Evolutionary conservation across 306 rosid genomes (phyloP).

Genomic region (Corylus heterophylla): DNA sequence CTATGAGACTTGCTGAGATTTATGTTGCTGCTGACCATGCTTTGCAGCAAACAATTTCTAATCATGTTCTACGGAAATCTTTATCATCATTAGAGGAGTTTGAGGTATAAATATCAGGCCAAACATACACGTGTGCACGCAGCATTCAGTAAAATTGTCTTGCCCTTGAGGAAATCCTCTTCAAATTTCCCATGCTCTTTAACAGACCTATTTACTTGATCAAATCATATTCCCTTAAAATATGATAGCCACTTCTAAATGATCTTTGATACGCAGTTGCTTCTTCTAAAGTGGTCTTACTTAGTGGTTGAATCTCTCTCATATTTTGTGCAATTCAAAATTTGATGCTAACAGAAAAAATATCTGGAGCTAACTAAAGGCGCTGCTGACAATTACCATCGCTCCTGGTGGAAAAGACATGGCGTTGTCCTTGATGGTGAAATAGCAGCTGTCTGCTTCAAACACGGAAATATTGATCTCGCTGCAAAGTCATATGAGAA

Average conservation of each 20-base stretch:
- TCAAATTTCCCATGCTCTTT: not conserved
- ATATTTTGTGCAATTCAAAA: constrained; percentile 4
- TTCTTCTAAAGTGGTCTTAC: constrained; percentile 8
- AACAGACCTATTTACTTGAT: not conserved
- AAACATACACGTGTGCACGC: not conserved
- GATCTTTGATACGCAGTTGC: not conserved
- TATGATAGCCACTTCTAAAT: not conserved
- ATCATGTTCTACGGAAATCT: constrained; percentile 58
- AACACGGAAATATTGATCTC: constrained; percentile 77
- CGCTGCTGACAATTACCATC: constrained; percentile 91
- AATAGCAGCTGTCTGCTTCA: constrained; percentile 86
- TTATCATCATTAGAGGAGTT: constrained; percentile 81
- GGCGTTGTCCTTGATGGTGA: constrained; percentile 99
- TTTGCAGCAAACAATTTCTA: constrained; percentile 70
- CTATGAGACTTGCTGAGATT: constrained; percentile 99
- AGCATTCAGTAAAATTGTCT: not conserved
- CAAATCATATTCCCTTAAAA: not conserved
- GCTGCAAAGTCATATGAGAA: constrained; percentile 99
- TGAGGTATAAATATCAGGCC: constrained; percentile 63
- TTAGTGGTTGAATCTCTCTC: constrained; percentile 30
- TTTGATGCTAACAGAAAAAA: constrained; percentile 68
- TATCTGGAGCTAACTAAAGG: constrained; percentile 93
- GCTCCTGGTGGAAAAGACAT: constrained; percentile 98
- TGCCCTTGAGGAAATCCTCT: not conserved
- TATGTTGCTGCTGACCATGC: constrained; percentile 90